These are phyloP conservation scores for Phanerochaete carnosa DNA, from an alignment of 768 basidiomycete genomes.

Conservation along the genomic window DNA sequence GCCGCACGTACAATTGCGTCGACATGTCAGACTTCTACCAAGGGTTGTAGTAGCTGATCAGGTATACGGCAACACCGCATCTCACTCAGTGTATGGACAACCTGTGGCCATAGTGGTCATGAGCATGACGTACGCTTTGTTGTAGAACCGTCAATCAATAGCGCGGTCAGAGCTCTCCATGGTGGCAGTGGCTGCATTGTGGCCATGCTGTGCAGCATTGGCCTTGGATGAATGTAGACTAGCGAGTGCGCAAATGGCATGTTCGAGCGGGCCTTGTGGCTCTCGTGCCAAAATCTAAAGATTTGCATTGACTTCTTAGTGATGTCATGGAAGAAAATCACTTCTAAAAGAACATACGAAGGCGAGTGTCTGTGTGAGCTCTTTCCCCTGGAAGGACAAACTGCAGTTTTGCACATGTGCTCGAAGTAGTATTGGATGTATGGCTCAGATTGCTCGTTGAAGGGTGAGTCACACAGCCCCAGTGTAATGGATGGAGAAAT, in stretches of 20 bases:
- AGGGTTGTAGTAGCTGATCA: constrained; percentile 72
- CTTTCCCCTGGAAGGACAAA: constrained; percentile 61
- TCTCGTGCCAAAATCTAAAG: constrained; percentile 55
- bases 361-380: constrained; percentile 61
- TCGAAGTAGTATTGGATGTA: constrained; percentile 75
- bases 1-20: no score
- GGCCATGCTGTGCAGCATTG: not conserved
- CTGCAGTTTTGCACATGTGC: constrained; percentile 62
- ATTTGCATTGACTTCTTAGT: constrained; percentile 13
- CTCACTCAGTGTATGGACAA: constrained; percentile 56
- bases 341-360: constrained; percentile 48
- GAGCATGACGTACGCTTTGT: constrained; percentile 63
- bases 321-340: not conserved
- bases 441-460: constrained; percentile 37
- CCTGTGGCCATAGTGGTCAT: constrained; percentile 49
- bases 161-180: constrained; percentile 49
- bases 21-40: no score
- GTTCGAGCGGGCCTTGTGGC: constrained; percentile 67
- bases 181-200: constrained; percentile 44
- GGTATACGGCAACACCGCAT: constrained; percentile 79
- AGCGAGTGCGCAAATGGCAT: constrained; percentile 71
- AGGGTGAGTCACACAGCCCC: constrained; percentile 25
- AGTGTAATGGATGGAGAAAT: constrained; percentile 23
- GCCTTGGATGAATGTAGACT: constrained; percentile 49
- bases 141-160: constrained; percentile 49